Evolutionary conservation across 371 early-diverging fungal species (phyloP), one percentile per base, ranked within the genome.

Genomic region (Choanephora cucurbitarum): DNA sequence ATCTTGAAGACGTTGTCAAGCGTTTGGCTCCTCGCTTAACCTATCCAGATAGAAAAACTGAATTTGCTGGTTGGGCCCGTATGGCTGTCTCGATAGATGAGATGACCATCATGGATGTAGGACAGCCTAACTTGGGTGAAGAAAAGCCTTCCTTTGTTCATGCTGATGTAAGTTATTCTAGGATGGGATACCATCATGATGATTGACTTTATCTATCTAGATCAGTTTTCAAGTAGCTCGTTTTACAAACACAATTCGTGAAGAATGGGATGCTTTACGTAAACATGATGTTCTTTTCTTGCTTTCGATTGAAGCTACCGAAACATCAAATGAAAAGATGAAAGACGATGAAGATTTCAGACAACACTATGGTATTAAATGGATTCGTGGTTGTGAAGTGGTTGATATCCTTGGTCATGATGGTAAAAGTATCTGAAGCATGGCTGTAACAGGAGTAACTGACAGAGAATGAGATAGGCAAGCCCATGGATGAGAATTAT

Each of bases 61-160:
- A 80, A 33, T 97, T 97, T 73, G 74, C 78, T 2, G 98, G 99
- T 31, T 96, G 95, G 94, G 88, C 95, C 3, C 75, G 96, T 43
- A 97, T 95, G 90, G 99, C 92, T 1, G 60, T 84, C 15, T 83
- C 85, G 0, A 78, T 96, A 22, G 79, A 83, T 6, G 55, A 69
- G 33, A 73, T 90, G 43, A 75, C 64, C 18, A 78, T 93, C 40
- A 78, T 85, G 0, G 91, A 94, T 55, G 83, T 96, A 17, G 88
- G 80, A 4, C 77, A 81, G 23, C 88, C 95, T 8, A 79, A 83
- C 34, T 67, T 98, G 0, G 95, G 94, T 3, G 88, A 90, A 55
- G 71, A 64, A 13, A 80, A 77, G 19, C 95, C 94, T 7, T 65
- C 89, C 2, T 67, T 66, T 50, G 94, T 97, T 31, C 80, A 77